Percentiles rank a stretch among this genome's conserved stretches.
phyloP scores from a whole-genome alignment of 2,329 filamentous ascomycete species.

The Aspergillus thermomutatus region DNA sequence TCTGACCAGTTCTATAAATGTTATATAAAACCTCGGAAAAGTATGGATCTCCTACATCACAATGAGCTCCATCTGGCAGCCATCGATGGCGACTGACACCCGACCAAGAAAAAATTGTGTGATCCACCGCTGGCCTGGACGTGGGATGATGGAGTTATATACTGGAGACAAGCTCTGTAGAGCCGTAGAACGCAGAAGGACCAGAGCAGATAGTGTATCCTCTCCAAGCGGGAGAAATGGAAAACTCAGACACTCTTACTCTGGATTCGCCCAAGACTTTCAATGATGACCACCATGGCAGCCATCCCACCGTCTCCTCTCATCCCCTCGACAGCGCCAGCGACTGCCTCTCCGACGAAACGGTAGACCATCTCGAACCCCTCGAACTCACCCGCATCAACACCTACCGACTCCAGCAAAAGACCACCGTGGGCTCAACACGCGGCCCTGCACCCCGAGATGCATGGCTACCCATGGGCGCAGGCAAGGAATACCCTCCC shows the following conservation, averaged over 20 bases:
- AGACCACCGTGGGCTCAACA: slow-evolving; percentile 19
- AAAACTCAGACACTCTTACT: background rate
- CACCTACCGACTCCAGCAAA: slow-evolving; percentile 20
- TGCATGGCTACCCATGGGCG: slow-evolving; percentile 25
- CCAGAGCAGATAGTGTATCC: background rate
- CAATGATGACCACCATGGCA: background rate
- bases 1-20: background rate
- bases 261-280: background rate
- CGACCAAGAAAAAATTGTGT: background rate
- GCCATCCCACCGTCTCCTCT: background rate
- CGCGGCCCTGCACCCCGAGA: slow-evolving; percentile 14
- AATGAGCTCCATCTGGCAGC: background rate
- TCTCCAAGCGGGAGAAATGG: background rate
- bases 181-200: background rate
- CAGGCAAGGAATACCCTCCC: slow-evolving; percentile 50
- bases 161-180: background rate
- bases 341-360: slow-evolving; percentile 9
- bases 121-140: background rate
- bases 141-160: background rate
- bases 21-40: background rate
- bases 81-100: background rate
- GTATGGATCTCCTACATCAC: background rate
- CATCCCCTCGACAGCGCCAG: slow-evolving; percentile 4
- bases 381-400: slow-evolving; percentile 20
- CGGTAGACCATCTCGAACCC: slow-evolving; percentile 13